Evolutionary conservation across 768 basidiomycete genomes (phyloP).

Genomic region (Boletus patriciae): DNA sequence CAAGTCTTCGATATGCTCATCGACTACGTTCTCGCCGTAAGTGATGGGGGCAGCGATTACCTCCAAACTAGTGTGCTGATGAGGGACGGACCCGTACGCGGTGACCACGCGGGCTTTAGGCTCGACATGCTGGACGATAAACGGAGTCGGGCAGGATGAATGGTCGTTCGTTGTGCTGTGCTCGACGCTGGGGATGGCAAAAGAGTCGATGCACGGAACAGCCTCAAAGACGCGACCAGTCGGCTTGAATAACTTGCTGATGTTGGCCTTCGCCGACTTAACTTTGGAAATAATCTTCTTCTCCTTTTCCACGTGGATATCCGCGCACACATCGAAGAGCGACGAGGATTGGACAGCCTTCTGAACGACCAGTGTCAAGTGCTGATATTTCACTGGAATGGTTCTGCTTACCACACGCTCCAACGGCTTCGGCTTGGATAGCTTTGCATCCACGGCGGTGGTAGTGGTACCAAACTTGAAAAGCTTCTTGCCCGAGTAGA

Average conservation of each 20-base stretch:
- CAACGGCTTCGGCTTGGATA: background rate
- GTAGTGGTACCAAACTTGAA: constrained; percentile 10
- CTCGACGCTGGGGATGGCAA: background rate
- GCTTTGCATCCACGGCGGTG: background rate
- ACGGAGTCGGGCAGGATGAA: background rate
- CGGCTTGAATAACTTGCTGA: constrained; percentile 19
- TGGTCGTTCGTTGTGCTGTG: background rate
- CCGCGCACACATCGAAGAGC: background rate
- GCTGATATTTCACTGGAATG: background rate
- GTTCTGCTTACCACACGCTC: constrained; percentile 6
- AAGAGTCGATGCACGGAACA: background rate
- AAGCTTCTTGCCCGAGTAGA: background rate
- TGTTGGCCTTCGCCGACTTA: constrained; percentile 11
- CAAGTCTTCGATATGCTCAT: background rate
- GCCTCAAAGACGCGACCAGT: background rate
- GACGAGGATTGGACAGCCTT: background rate
- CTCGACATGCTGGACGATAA: background rate
- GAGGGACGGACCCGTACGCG: background rate
- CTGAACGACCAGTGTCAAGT: background rate
- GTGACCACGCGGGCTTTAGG: background rate
- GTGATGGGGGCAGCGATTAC: background rate
- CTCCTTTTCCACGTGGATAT: constrained; percentile 3
- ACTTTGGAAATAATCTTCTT: constrained; percentile 12
- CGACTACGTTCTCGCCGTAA: background rate
- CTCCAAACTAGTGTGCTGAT: background rate